Evolutionary conservation across 1,284 basidiomycete genomes (phyloP).

Genomic region (Blastosporella zonata): DNA sequence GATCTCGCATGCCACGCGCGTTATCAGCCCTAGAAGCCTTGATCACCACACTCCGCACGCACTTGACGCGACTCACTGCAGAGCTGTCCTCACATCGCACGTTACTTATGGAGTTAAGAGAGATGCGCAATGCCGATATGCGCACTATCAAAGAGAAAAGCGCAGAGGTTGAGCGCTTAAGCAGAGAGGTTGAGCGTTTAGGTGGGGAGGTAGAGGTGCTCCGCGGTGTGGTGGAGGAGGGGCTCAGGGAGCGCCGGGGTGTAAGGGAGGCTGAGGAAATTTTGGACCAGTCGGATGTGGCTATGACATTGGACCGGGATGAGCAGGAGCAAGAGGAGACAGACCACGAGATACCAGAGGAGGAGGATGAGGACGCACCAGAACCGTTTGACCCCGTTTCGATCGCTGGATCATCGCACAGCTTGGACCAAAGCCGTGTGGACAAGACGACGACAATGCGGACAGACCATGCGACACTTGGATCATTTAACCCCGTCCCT

Average conservation of each 20-base stretch:
- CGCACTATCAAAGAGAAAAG: constrained; percentile 57
- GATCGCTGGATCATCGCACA: constrained; percentile 29
- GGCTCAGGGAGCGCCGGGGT: constrained; percentile 66
- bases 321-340: constrained; percentile 20
- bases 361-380: constrained; percentile 31
- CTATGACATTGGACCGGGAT: constrained; percentile 27
- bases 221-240: constrained; percentile 81
- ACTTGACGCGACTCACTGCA: constrained; percentile 72
- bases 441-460: constrained; percentile 41
- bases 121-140: constrained; percentile 61
- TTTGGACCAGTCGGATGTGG: constrained; percentile 21
- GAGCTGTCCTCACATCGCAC: constrained; percentile 74
- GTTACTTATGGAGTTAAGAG: constrained; percentile 62
- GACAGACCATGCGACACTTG: constrained; percentile 46
- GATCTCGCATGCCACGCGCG: constrained; percentile 4
- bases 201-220: constrained; percentile 79
- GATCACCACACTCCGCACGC: constrained; percentile 65
- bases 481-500: constrained; percentile 27
- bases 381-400: constrained; percentile 34
- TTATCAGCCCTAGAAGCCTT: constrained; percentile 71
- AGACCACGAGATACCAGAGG: constrained; percentile 22
- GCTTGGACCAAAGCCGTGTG: constrained; percentile 11
- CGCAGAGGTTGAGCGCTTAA: constrained; percentile 58
- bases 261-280: constrained; percentile 18
- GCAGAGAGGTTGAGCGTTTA: constrained; percentile 71